Conservation (phyloP, 768 basidiomycete genomes). For the Scleroderma citrinum region DNA sequence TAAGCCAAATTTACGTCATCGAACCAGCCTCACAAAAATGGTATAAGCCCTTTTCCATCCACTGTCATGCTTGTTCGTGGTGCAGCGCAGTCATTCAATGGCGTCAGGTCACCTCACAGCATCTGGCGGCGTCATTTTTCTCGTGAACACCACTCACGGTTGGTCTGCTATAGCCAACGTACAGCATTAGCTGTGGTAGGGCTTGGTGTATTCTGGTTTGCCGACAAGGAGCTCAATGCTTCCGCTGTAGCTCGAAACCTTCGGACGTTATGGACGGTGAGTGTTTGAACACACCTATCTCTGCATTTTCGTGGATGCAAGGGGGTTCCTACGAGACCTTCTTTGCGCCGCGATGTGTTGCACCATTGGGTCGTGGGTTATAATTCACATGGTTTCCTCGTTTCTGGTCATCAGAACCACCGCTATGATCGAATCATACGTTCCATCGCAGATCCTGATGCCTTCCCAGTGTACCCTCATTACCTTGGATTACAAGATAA, state of each 20-base stretch:
- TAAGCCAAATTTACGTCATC: background rate
- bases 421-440: background rate
- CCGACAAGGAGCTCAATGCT: slow-evolving; percentile 43
- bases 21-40: background rate
- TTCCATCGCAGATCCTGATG: slow-evolving; percentile 2
- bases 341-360: too few relatives aligned
- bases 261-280: slow-evolving; percentile 46
- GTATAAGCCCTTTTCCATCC: background rate
- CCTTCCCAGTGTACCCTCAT: slow-evolving; percentile 57
- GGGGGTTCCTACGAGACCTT: too few relatives aligned
- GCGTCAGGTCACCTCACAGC: background rate
- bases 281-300: slow-evolving; percentile 5
- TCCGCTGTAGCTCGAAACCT: slow-evolving; percentile 43
- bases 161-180: slow-evolving; percentile 11
- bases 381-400: too few relatives aligned
- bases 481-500: slow-evolving; percentile 80
- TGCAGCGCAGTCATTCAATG: background rate
- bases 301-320: too few relatives aligned
- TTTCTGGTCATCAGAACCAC: too few relatives aligned
- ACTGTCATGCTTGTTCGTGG: background rate
- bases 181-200: slow-evolving; percentile 20
- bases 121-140: background rate
- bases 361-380: too few relatives aligned
- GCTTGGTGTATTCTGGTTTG: slow-evolving; percentile 28
- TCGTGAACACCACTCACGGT: background rate